These are phyloP conservation scores for Capsella rubella DNA, from an alignment of 441 rosid species.

Conservation along the genomic window DNA sequence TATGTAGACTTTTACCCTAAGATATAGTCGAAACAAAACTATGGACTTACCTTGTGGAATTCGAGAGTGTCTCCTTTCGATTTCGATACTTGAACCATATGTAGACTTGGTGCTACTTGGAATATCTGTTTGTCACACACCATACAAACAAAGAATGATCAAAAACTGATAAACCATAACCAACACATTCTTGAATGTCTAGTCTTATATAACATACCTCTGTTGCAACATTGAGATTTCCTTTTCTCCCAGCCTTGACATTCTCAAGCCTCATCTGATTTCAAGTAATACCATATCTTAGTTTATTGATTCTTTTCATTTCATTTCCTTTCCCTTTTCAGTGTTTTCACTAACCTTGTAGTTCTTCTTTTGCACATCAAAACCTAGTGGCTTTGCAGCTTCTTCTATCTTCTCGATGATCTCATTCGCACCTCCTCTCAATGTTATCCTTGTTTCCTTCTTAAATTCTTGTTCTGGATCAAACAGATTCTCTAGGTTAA, in stretches of 20 bases:
- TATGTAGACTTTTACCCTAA: neutral
- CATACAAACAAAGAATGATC: neutral
- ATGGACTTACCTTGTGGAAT: constrained; percentile 76
- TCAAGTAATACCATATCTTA: neutral
- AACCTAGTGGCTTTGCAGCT: constrained; percentile 98
- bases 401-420: constrained; percentile 88
- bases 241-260: constrained; percentile 90
- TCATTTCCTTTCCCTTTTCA: neutral
- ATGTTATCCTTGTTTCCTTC: constrained; percentile 90
- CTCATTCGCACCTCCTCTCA: constrained; percentile 80
- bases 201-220: constrained; percentile 57
- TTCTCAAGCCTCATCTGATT: constrained; percentile 90
- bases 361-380: constrained; percentile 89
- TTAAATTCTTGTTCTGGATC: constrained; percentile 80
- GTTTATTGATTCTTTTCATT: neutral
- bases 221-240: constrained; percentile 86
- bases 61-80: constrained; percentile 96
- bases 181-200: constrained; percentile 13
- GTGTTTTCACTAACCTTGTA: constrained; percentile 70
- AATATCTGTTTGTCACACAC: constrained; percentile 60
- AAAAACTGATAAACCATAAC: neutral
- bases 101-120: constrained; percentile 93
- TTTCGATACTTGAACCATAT: constrained; percentile 95
- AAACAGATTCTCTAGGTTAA: constrained; percentile 82
- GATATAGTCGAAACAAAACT: neutral